A percentile compares a stretch with the other conserved stretches of the same genome.
These are phyloP conservation scores for Wakefieldia striispora DNA, from an alignment of 768 basidiomycete species.

Conservation along the genomic window DNA sequence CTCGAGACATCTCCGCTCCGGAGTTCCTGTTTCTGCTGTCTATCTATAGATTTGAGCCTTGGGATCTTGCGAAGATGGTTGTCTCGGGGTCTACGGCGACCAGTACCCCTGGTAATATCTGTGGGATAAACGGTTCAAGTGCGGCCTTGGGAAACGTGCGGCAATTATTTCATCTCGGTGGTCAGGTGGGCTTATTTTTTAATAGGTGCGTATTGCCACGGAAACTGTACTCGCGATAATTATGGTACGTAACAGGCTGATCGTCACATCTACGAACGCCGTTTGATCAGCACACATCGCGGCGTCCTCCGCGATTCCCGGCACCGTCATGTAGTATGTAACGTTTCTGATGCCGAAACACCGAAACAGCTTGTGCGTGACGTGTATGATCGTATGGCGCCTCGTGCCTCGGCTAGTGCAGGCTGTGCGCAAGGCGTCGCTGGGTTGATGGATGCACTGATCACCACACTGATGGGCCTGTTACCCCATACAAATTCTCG, in stretches of 20 bases:
- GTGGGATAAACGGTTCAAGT: conserved; percentile 7
- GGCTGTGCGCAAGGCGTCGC: conserved; percentile 30
- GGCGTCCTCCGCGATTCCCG: conserved; percentile 26
- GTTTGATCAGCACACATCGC: conserved; percentile 26
- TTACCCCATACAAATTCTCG: conserved; percentile 27
- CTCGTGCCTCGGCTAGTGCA: conserved; percentile 28
- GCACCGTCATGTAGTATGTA: conserved; percentile 19
- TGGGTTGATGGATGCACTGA: conserved; percentile 24
- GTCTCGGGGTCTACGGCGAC: conserved; percentile 16
- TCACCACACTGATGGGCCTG: conserved; percentile 23
- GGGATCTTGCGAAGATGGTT: conserved; percentile 18
- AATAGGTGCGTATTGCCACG: conserved; percentile 7
- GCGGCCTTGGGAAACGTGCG: no score
- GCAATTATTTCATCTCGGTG: neutral
- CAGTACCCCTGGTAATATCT: conserved; percentile 6
- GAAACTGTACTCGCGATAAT: conserved; percentile 17
- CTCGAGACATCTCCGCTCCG: conserved; percentile 22
- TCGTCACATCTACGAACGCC: conserved; percentile 24
- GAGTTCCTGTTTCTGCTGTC: conserved; percentile 29
- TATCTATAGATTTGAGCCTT: conserved; percentile 26
- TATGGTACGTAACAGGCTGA: conserved; percentile 23
- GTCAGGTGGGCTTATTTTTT: conserved; percentile 14
- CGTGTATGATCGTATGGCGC: conserved; percentile 28
- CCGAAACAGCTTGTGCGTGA: conserved; percentile 28
- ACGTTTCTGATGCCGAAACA: conserved; percentile 31